Evolutionary conservation across 495 filamentous ascomycete species (phyloP).

Genomic region (Lophiotrema nucula): DNA sequence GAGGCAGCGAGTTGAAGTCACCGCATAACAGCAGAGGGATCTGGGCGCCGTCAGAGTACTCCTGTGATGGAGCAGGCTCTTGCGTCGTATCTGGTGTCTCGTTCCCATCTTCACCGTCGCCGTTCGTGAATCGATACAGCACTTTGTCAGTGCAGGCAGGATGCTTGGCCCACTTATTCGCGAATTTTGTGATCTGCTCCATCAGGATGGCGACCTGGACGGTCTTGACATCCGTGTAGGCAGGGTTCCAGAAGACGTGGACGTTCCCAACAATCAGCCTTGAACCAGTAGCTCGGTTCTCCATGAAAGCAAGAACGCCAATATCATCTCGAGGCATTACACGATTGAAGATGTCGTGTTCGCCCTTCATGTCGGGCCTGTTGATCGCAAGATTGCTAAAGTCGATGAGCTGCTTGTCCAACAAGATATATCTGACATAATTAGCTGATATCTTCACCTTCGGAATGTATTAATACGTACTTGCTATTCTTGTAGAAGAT

Average conservation of each 20-base stretch:
- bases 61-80: slow-evolving; percentile 64
- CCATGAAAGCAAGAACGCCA: slow-evolving; percentile 82
- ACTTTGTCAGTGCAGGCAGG: slow-evolving; percentile 77
- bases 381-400: slow-evolving; percentile 90
- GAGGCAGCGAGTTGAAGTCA: slow-evolving; percentile 87
- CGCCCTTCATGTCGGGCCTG: slow-evolving; percentile 88
- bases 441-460: not conserved
- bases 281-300: slow-evolving; percentile 82
- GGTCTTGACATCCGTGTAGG: slow-evolving; percentile 86
- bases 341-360: slow-evolving; percentile 94
- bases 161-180: slow-evolving; percentile 76
- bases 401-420: slow-evolving; percentile 91
- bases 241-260: slow-evolving; percentile 92
- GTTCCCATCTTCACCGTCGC: slow-evolving; percentile 54
- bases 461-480: slow-evolving; percentile 26
- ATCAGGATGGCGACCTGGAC: slow-evolving; percentile 92
- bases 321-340: slow-evolving; percentile 98
- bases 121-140: slow-evolving; percentile 62
- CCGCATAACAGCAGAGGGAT: slow-evolving; percentile 91
- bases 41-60: slow-evolving; percentile 78
- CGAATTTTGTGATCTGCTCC: slow-evolving; percentile 79
- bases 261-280: slow-evolving; percentile 89
- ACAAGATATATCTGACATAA: slow-evolving; percentile 63
- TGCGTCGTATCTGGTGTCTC: slow-evolving; percentile 48
- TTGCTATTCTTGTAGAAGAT: slow-evolving; percentile 92